Evolutionary conservation across 2,329 filamentous ascomycete species (phyloP).

Genomic region (Penicillium sp.): DNA sequence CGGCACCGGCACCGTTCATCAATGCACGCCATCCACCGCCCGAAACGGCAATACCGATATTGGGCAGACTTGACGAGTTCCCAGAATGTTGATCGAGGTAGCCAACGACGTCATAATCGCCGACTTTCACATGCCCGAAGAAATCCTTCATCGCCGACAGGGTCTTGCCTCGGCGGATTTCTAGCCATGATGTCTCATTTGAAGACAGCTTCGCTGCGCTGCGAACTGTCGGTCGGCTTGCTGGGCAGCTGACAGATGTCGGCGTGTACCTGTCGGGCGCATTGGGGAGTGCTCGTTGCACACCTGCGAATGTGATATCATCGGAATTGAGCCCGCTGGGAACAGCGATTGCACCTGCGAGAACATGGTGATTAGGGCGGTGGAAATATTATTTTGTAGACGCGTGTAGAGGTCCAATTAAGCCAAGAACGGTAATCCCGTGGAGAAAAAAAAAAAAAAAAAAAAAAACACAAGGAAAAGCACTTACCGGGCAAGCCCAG

Average conservation of each 20-base stretch:
- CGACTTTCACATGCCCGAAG: conserved; percentile 69
- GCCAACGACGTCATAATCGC: conserved; percentile 70
- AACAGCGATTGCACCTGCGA: conserved; percentile 21
- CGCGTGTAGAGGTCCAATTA: neutral
- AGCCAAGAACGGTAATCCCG: neutral
- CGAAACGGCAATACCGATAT: conserved; percentile 75
- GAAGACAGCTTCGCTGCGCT: conserved; percentile 62
- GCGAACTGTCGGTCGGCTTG: conserved; percentile 66
- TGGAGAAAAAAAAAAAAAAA: neutral
- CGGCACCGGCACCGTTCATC: conserved; percentile 78
- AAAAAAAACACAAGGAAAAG: neutral
- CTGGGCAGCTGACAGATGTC: conserved; percentile 66
- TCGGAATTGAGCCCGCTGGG: conserved; percentile 11
- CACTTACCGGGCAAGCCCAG: conserved; percentile 22
- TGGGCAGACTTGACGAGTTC: conserved; percentile 61
- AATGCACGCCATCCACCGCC: conserved; percentile 87
- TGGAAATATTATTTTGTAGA: neutral
- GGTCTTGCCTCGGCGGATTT: conserved; percentile 69
- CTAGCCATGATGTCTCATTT: conserved; percentile 73
- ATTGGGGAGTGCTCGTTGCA: conserved; percentile 52
- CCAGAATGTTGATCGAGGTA: conserved; percentile 65
- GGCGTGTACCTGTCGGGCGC: conserved; percentile 73
- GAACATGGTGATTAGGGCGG: neutral
- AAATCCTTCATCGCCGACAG: conserved; percentile 71
- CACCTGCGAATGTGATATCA: conserved; percentile 11